Evolutionary conservation across 192 early-diverging fungal species (phyloP).

Genomic region (Coemansia sp.): DNA sequence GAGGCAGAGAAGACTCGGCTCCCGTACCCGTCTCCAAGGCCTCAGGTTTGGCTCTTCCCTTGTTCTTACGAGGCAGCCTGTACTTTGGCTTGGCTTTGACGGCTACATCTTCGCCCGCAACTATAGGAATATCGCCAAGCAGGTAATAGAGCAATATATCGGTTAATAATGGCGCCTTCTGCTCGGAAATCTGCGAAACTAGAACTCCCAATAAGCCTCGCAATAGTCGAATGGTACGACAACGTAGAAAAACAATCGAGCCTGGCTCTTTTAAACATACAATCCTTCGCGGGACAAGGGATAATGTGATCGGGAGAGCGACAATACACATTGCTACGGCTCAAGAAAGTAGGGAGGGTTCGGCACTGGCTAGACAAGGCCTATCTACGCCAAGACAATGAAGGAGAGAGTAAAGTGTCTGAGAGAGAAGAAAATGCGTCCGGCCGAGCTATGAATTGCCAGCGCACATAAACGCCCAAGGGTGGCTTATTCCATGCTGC

Average conservation of each 20-base stretch:
- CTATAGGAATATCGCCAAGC: neutral
- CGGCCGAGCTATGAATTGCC: neutral
- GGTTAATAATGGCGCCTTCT: neutral
- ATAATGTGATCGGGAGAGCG: slow-evolving; percentile 7
- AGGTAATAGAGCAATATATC: neutral
- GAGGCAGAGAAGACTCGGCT: neutral
- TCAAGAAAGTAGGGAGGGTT: neutral
- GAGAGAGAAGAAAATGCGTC: neutral
- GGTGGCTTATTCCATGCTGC: neutral
- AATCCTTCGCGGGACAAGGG: neutral
- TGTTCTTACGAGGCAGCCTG: slow-evolving; percentile 13
- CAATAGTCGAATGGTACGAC: neutral
- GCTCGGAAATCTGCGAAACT: neutral
- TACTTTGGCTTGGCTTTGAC: slow-evolving; percentile 1
- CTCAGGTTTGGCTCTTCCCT: neutral
- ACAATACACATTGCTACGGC: slow-evolving; percentile 3
- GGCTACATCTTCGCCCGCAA: neutral
- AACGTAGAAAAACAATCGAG: neutral
- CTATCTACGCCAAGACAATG: neutral
- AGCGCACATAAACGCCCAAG: neutral
- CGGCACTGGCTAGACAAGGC: neutral
- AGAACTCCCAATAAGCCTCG: neutral
- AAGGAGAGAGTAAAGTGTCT: neutral
- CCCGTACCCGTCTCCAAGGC: no score
- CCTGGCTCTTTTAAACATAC: neutral